Evolutionary conservation across 1,139 yeast species (phyloP), one percentile per base, ranked within the genome.

Genomic region (Zygoascus sp.): DNA sequence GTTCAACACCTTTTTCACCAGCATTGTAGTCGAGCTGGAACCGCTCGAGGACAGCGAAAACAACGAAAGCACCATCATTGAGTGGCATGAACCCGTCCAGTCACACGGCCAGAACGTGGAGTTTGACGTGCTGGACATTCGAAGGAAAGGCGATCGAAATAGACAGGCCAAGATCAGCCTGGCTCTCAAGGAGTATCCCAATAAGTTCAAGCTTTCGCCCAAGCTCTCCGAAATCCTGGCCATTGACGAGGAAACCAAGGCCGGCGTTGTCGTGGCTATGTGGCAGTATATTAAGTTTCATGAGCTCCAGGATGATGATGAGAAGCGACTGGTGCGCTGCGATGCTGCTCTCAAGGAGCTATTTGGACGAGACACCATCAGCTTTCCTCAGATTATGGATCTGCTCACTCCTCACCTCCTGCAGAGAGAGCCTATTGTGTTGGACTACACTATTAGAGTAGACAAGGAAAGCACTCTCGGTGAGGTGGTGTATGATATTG

Each of bases 251-350:
- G 82, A 86, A 39, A 82, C 95, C 5, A 89, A 89, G 62, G 92
- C 92, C 50, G 96, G 87, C 49, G 83, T 94, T 35, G 80, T 92
- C 22, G 87, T 81, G 57, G 79, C 82, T 21, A 70, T 92, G 45
- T 92, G 97, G 90, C 92, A 87, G 65, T 92, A 92, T 63, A 83
- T 86, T 46, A 81, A 85, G 59, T 78, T 78, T 66, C 85, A 85
- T 60, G 79, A 82, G 53, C 71, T 88, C 55, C 80, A 77, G 54
- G 79, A 76, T 39, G 63, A 66, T 4, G 77, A 74, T 42, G 86
- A 77, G 58, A 75, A 74, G 57, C 69, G 80, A 32, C 64, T 77
- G 19, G 74, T 87, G 45, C 80, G 81, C 61, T 76, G 90, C 47
- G 96, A 92, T 63, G 81, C 74, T 17, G 72, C 80, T 3, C 72